Evolutionary conservation across 2,329 filamentous ascomycete species (phyloP).

Genomic region (Fusarium burgessii): DNA sequence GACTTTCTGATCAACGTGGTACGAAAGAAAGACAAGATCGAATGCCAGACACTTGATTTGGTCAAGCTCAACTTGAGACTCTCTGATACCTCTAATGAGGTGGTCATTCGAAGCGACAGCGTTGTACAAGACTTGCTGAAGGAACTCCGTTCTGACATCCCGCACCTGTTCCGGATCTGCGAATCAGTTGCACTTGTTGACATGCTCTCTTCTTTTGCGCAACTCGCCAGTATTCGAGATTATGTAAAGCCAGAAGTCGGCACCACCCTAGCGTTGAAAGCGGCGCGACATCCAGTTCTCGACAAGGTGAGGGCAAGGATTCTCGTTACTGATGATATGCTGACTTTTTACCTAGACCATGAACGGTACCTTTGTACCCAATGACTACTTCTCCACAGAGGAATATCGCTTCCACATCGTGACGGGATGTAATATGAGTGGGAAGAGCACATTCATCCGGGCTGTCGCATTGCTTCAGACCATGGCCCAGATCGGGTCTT

Average conservation of each 20-base stretch:
- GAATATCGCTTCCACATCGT: constrained; percentile 91
- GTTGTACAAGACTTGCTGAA: constrained; percentile 78
- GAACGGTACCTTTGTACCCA: constrained; percentile 79
- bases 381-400: constrained; percentile 87
- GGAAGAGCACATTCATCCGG: constrained; percentile 95
- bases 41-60: constrained; percentile 88
- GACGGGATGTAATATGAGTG: constrained; percentile 98
- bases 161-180: constrained; percentile 82
- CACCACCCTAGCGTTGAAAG: constrained; percentile 76
- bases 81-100: constrained; percentile 83
- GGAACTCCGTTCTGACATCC: constrained; percentile 77
- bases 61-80: constrained; percentile 85
- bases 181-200: constrained; percentile 90
- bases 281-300: constrained; percentile 81
- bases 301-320: constrained; percentile 66
- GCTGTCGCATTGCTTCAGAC: constrained; percentile 85
- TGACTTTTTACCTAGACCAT: constrained; percentile 61
- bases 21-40: constrained; percentile 78
- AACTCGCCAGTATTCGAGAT: constrained; percentile 72
- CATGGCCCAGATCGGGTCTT: constrained; percentile 94
- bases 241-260: constrained; percentile 76
- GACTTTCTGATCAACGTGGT: constrained; percentile 82
- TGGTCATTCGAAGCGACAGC: constrained; percentile 83
- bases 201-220: constrained; percentile 82
- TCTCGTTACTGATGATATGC: neutral